Evolutionary conservation across 2,329 filamentous ascomycete genomes (phyloP), one percentile per base, ranked within the genome.

Genomic region (Neurospora crassa): DNA sequence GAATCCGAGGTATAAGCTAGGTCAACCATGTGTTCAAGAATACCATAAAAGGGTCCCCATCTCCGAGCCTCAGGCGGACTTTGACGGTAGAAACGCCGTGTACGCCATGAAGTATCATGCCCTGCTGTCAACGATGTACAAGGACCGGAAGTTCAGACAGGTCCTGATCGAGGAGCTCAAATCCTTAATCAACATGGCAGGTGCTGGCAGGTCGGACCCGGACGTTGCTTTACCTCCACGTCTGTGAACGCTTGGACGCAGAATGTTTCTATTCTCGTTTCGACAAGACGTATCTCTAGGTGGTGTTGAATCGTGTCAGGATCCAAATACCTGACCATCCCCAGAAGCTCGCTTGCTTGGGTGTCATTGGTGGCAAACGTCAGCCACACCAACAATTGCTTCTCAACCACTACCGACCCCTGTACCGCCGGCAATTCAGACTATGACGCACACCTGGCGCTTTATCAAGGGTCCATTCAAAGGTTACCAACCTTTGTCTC

Each of bases 21-120:
- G 42, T 12, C 12, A 53, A 12, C 41, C 68, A 2, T 69, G 42
- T 41, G 20, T 69, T 11, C 24, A 69, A 18, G 16, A 69, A 24
- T 69, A 69, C n/a, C 68, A 18, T 2, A 69, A 42, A 8, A 10
- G n/a, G 8, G 16, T 69, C 3, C 68, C 68, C 29, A 16, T 47
- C n/a, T 69, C 42, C 12, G 68, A 43, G n/a, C 68, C 68, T n/a
- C 7, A 47, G 29, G 68, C 40, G 7, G 68, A 69, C n/a, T 69
- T 69, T 16, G 68, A 69, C 24, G 68, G 16, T 45, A 43, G 68
- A 37, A 69, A 69, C 41, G 42, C 68, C 68, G 42, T 69, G 3
- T 69, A 69, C 24, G 40, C 68, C 41, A n/a, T 69, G 16, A 69
- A 69, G 18, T 69, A 69, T n/a, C 42, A 69, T 10, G 68, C 20